Evolutionary conservation across 805 yeast species (phyloP).

Genomic region (Cyberlindnera samutprakarnensis): DNA sequence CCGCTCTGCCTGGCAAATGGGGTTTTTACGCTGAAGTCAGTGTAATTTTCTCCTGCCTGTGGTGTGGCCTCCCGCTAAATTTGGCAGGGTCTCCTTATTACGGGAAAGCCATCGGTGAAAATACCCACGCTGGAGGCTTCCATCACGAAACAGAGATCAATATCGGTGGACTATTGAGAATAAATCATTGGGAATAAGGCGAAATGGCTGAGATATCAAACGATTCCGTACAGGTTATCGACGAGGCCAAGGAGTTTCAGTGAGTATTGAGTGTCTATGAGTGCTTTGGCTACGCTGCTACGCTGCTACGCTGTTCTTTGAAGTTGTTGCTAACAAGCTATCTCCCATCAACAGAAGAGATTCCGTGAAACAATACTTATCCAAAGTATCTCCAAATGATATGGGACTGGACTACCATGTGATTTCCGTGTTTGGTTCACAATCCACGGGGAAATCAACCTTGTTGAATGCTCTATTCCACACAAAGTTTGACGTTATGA

Average conservation of each 20-base stretch:
- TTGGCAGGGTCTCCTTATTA: no score
- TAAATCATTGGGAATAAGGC: no score
- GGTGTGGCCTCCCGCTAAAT: no score
- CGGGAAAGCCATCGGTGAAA: no score
- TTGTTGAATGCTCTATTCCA: conserved; percentile 78
- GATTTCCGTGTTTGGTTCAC: conserved; percentile 94
- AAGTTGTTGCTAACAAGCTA: background rate
- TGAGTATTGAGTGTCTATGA: conserved; percentile 5
- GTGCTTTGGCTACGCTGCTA: background rate
- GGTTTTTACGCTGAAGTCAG: no score
- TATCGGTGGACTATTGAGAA: no score
- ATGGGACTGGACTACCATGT: conserved; percentile 77
- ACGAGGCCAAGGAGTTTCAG: conserved; percentile 44
- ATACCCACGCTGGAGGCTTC: no score
- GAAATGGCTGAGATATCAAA: conserved; percentile 4
- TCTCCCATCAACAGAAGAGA: conserved; percentile 3
- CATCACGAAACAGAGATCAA: no score
- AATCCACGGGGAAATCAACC: conserved; percentile 94
- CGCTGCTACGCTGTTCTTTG: background rate
- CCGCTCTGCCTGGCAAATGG: no score
- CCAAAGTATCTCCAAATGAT: conserved; percentile 29
- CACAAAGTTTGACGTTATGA: conserved; percentile 90
- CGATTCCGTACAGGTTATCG: conserved; percentile 42
- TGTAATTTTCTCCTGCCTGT: no score
- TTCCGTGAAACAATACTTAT: conserved; percentile 19